These are phyloP conservation scores for Lactarius trivialis DNA, from an alignment of 768 basidiomycete species.

Conservation along the genomic window DNA sequence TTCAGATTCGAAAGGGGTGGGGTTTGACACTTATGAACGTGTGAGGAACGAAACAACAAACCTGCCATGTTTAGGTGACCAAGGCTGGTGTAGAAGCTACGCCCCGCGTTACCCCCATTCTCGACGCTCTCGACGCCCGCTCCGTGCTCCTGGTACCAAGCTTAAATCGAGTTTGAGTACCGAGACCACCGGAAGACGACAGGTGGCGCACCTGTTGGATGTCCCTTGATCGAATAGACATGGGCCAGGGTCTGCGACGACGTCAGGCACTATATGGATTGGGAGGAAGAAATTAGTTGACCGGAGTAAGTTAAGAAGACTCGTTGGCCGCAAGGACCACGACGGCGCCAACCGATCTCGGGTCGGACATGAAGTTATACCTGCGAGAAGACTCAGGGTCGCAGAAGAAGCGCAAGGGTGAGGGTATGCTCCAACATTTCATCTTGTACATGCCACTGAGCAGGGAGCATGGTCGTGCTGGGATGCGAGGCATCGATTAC, in stretches of 20 bases:
- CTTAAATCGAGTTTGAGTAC: conserved; percentile 32
- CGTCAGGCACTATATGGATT: conserved; percentile 23
- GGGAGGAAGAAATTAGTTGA: conserved; percentile 18
- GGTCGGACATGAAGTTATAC: conserved; percentile 45
- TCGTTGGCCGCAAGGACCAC: conserved; percentile 43
- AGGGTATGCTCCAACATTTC: conserved; percentile 35
- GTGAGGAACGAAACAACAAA: conserved; percentile 28
- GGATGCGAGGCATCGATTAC: conserved; percentile 39
- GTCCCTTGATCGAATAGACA: conserved; percentile 57
- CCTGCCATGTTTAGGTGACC: conserved; percentile 80
- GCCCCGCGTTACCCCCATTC: conserved; percentile 44
- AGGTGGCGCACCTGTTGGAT: conserved; percentile 59
- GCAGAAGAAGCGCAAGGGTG: neutral
- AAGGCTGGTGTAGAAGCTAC: conserved; percentile 79
- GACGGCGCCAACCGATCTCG: conserved; percentile 38
- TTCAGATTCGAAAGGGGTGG: neutral
- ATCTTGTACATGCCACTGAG: conserved; percentile 32
- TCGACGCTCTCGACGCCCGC: conserved; percentile 57
- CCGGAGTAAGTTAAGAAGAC: conserved; percentile 37
- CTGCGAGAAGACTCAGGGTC: conserved; percentile 19
- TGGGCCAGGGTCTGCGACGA: conserved; percentile 36
- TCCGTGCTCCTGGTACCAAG: conserved; percentile 79
- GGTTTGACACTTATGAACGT: neutral
- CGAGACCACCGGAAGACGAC: neutral
- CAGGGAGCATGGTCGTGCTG: conserved; percentile 35